These are phyloP conservation scores for Thalia dealbata DNA, from an alignment of 176 grass and related monocot genomes.

Conservation along the genomic window DNA sequence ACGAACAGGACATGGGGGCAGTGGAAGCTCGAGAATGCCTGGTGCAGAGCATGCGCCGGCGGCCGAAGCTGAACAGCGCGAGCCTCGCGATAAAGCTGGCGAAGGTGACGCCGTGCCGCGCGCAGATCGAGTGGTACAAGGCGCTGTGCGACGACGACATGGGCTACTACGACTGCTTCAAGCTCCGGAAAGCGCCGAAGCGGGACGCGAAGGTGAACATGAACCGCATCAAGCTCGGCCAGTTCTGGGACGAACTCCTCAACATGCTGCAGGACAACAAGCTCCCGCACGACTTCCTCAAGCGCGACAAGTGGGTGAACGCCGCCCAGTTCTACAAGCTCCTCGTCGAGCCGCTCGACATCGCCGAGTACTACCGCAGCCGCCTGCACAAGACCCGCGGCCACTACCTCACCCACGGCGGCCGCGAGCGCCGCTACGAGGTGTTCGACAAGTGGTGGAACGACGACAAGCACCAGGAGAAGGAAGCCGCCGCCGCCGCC, in stretches of 20 bases:
- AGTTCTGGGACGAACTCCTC: slow-evolving; percentile 82
- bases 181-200: slow-evolving; percentile 40
- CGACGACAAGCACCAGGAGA: slow-evolving; percentile 8
- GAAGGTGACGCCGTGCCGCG: slow-evolving; percentile 60
- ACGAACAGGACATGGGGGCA: slow-evolving; percentile 42
- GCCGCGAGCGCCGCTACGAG: slow-evolving; percentile 51
- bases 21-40: slow-evolving; percentile 45
- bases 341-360: slow-evolving; percentile 85
- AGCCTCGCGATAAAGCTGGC: slow-evolving; percentile 52
- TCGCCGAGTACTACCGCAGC: slow-evolving; percentile 64
- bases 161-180: slow-evolving; percentile 91
- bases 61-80: slow-evolving; percentile 56
- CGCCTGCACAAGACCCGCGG: slow-evolving; percentile 43
- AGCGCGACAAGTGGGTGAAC: slow-evolving; percentile 84
- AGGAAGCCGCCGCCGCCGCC: background rate
- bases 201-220: slow-evolving; percentile 47
- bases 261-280: slow-evolving; percentile 70
- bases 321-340: slow-evolving; percentile 90
- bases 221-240: slow-evolving; percentile 47
- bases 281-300: slow-evolving; percentile 72
- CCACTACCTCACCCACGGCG: slow-evolving; percentile 65
- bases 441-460: slow-evolving; percentile 94
- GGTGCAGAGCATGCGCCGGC: slow-evolving; percentile 27
- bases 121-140: slow-evolving; percentile 97
- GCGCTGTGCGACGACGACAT: slow-evolving; percentile 44